phyloP scores from a whole-genome alignment of 306 rosid genomes.

The Cicer pinnatifidum region DNA sequence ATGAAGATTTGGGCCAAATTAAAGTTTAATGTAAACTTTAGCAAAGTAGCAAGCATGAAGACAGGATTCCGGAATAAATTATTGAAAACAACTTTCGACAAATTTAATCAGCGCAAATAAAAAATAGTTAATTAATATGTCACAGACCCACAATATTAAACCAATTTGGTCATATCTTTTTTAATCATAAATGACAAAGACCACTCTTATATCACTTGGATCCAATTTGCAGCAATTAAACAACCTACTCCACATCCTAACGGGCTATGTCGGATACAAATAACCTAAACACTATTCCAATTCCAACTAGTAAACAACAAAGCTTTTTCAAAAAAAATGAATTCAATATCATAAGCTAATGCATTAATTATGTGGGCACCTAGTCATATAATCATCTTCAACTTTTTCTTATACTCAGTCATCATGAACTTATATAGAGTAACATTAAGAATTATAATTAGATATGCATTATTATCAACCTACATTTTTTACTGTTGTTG shows the following conservation, averaged over 20 bases:
- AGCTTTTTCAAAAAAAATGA: constrained; percentile 12
- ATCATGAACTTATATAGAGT: constrained; percentile 29
- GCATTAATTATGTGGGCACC: constrained; percentile 30
- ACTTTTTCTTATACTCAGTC: background rate
- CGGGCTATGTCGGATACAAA: background rate
- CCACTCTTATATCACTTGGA: constrained; percentile 25
- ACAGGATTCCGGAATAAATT: too few relatives aligned
- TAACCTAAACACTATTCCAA: constrained; percentile 19
- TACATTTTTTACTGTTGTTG: too few relatives aligned
- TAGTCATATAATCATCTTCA: background rate
- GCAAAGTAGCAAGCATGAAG: too few relatives aligned
- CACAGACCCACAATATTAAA: background rate
- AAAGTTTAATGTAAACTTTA: too few relatives aligned
- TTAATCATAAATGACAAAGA: constrained; percentile 21
- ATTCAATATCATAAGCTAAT: constrained; percentile 20
- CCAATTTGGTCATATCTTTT: background rate
- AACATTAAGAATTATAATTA: constrained; percentile 14
- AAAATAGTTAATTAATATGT: too few relatives aligned
- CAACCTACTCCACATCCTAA: constrained; percentile 10
- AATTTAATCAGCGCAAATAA: too few relatives aligned
- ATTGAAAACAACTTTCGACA: too few relatives aligned
- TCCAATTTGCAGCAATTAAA: constrained; percentile 16
- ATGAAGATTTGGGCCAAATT: too few relatives aligned
- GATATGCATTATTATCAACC: background rate
- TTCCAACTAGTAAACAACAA: constrained; percentile 23